Base-by-base conservation (phyloP, 164 flowering plant species). In the Liquidambar formosana region DNA sequence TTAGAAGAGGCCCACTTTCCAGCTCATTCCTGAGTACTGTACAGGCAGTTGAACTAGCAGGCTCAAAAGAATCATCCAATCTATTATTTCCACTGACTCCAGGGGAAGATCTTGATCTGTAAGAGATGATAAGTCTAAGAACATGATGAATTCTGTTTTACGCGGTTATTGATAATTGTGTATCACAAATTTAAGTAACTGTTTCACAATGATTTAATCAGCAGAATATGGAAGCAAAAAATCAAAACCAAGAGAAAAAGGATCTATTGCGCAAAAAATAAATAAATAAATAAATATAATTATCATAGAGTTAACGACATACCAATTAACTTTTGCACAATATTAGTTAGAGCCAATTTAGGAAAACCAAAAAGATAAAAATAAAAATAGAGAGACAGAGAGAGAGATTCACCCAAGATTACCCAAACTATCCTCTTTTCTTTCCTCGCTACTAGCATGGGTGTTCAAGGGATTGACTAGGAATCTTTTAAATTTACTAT, bases 71-170 rank as follows among this genome's bases (percentile, higher is more conserved):
- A 66, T 58, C 23, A 22, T 69, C 73, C 53, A 63, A 49, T 71
- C 63, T 72, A 63, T 63, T 78, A 16, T 56, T 65, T 56, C 75
- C 79, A 73, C 64, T 49, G 14, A 54, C 67, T 44, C 79, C 75
- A 52, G 69, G 59, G 0, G 75, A 66, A 26, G 77, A 72, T 23
- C 70, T 76, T 22, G 65, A 74, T 76, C 79, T 79, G 77, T 26
- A 60, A 41, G 1, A 52, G 0, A 59, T 21, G 22, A 54, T 2
- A 54, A 22, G 57, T 54, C 11, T 11, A 49, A 15, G 22, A 14
- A 11, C 57, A 59, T 14, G 16, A 19, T 1, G 49, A 27, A 48
- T 56, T 19, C 16, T 21, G 27, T 54, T 54, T 10, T 6, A 6
- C 8, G 11, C 9, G n/a, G 1, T 19, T n/a, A 52, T 19, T 2